These are phyloP conservation scores for Chrysanthemum makinoi DNA, from an alignment of 129 eudicot species.

Conservation along the genomic window DNA sequence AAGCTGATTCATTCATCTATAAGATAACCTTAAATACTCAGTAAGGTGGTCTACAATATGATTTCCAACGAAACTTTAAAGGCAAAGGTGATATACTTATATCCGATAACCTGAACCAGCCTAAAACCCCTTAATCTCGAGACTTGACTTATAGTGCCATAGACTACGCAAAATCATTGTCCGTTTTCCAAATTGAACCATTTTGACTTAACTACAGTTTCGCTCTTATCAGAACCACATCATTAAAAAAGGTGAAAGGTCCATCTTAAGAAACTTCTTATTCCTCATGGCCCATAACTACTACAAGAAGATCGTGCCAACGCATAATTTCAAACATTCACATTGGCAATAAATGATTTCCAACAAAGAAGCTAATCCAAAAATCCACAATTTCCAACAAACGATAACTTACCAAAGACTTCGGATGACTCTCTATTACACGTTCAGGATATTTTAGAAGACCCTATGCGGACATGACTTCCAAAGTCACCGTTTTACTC, in stretches of 20 bases:
- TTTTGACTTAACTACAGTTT: too few relatives aligned
- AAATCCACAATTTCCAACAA: slow-evolving; percentile 13
- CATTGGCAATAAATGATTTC: slow-evolving; percentile 3
- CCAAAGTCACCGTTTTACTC: neutral
- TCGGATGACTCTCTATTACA: neutral
- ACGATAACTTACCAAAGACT: neutral
- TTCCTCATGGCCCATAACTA: slow-evolving; percentile 15
- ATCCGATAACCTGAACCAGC: too few relatives aligned
- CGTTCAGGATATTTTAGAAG: neutral
- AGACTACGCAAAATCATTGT: too few relatives aligned
- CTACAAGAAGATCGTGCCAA: neutral
- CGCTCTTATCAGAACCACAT: neutral
- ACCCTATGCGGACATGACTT: neutral
- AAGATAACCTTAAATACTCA: too few relatives aligned
- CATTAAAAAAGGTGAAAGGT: neutral
- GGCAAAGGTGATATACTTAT: too few relatives aligned
- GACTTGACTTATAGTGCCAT: too few relatives aligned
- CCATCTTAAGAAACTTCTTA: neutral
- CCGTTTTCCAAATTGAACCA: too few relatives aligned
- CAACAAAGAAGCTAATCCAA: neutral
- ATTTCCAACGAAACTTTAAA: too few relatives aligned
- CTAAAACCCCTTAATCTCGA: too few relatives aligned
- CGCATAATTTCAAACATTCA: slow-evolving; percentile 17
- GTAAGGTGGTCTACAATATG: too few relatives aligned
- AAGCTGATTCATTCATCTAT: too few relatives aligned